These are phyloP conservation scores for Hypericum perforatum DNA, from an alignment of 345 rosid genomes.

Conservation along the genomic window DNA sequence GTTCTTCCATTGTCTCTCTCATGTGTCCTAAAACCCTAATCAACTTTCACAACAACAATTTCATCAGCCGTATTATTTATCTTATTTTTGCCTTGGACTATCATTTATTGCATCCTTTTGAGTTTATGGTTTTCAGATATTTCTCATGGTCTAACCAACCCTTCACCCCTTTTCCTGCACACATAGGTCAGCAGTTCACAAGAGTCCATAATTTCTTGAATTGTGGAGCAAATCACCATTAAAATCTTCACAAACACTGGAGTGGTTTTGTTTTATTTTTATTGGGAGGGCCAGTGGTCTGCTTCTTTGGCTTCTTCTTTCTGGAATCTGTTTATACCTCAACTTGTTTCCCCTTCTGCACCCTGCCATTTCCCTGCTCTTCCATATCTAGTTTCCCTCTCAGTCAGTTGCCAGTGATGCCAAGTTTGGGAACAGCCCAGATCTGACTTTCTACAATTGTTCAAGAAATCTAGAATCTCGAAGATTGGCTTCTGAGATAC, in stretches of 20 bases:
- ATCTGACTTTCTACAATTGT: constrained; percentile 18
- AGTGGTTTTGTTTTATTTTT: constrained; percentile 27
- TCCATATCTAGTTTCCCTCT: constrained; percentile 15
- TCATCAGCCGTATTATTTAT: constrained; percentile 20
- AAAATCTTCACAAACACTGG: constrained; percentile 29
- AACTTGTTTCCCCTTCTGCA: constrained; percentile 14
- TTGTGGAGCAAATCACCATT: constrained; percentile 37
- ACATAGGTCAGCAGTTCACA: constrained; percentile 40
- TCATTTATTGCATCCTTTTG: constrained; percentile 29
- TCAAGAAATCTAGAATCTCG: constrained; percentile 8
- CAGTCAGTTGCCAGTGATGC: constrained; percentile 12
- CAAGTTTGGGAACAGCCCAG: constrained; percentile 16
- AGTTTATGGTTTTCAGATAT: constrained; percentile 37
- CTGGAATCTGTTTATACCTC: constrained; percentile 15
- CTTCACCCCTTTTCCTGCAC: constrained; percentile 28
- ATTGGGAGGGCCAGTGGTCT: constrained; percentile 30
- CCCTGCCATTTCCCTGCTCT: constrained; percentile 19
- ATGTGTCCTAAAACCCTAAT: constrained; percentile 33
- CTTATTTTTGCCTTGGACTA: constrained; percentile 14
- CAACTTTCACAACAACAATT: constrained; percentile 18
- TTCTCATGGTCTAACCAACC: constrained; percentile 41
- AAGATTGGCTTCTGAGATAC: background rate
- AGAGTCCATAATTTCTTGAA: constrained; percentile 33
- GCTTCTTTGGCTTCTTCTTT: constrained; percentile 26
- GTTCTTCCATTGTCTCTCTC: constrained; percentile 37